A percentile compares a stretch with the other conserved stretches of the same genome.
Evolutionary conservation across 2,329 filamentous ascomycete species (phyloP).

Genomic region (Xylaria sp.): DNA sequence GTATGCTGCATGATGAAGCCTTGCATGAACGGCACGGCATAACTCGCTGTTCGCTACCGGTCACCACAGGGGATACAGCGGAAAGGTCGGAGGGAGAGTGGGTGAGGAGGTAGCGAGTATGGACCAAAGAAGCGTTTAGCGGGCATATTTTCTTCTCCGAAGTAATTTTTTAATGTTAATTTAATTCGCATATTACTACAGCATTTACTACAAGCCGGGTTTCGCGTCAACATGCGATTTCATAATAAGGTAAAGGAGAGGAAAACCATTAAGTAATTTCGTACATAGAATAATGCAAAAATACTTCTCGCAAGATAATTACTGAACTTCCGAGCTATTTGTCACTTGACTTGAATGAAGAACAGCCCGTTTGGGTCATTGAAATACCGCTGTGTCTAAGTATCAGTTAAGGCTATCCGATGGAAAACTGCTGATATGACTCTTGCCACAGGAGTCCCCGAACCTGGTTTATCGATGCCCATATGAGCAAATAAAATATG

Average conservation of each 20-base stretch:
- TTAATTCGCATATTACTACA: conserved; percentile 15
- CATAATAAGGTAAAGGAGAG: neutral
- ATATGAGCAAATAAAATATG: no score
- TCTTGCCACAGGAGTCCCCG: no score
- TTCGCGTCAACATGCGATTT: conserved; percentile 9
- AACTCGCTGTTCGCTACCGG: neutral
- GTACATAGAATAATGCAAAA: conserved; percentile 28
- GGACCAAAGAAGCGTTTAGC: neutral
- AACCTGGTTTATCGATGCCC: no score
- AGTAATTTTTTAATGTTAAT: conserved; percentile 19
- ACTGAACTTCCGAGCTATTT: neutral
- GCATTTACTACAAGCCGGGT: neutral
- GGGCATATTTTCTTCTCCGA: conserved; percentile 4
- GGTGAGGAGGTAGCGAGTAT: neutral
- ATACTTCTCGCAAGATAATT: neutral
- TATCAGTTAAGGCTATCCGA: no score
- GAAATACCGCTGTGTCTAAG: neutral
- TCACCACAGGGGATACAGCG: neutral
- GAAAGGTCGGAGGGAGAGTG: neutral
- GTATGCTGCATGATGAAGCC: neutral
- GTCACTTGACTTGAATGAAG: neutral
- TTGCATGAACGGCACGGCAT: neutral
- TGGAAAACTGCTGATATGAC: no score
- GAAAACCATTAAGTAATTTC: neutral
- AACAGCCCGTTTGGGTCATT: neutral